Evolutionary conservation across 2,329 filamentous ascomycete genomes (phyloP).

Genomic region (Nigrospora sphaerica): DNA sequence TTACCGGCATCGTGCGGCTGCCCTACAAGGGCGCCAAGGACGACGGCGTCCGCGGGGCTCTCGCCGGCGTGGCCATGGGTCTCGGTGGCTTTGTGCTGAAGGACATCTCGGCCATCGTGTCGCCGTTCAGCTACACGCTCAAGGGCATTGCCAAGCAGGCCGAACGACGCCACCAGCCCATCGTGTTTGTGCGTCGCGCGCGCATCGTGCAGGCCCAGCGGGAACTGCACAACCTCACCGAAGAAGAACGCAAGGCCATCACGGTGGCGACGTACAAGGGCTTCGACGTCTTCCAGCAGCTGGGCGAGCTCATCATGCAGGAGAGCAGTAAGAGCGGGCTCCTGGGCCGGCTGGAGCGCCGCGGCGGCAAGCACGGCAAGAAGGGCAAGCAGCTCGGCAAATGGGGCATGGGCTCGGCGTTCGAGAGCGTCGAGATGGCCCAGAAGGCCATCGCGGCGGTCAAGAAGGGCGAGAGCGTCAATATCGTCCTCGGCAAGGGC

Average conservation of each 20-base stretch:
- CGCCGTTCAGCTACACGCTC: slow-evolving; percentile 54
- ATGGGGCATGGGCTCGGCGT: slow-evolving; percentile 34
- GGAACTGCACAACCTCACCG: slow-evolving; percentile 28
- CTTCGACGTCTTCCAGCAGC: slow-evolving; percentile 33
- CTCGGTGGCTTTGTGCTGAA: slow-evolving; percentile 59
- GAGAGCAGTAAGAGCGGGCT: slow-evolving; percentile 16
- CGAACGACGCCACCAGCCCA: slow-evolving; percentile 44
- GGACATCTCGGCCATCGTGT: slow-evolving; percentile 53
- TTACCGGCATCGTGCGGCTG: slow-evolving; percentile 54
- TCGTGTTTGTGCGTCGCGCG: slow-evolving; percentile 45
- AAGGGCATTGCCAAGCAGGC: slow-evolving; percentile 58
- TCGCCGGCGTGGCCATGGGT: slow-evolving; percentile 51
- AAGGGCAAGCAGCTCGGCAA: slow-evolving; percentile 26
- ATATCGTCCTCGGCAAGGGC: slow-evolving; percentile 16
- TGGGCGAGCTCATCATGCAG: slow-evolving; percentile 30
- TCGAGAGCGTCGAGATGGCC: slow-evolving; percentile 42
- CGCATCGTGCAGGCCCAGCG: slow-evolving; percentile 52
- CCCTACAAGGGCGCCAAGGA: slow-evolving; percentile 50
- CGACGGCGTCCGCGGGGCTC: slow-evolving; percentile 45
- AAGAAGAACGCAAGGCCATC: slow-evolving; percentile 20
- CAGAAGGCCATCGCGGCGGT: slow-evolving; percentile 37
- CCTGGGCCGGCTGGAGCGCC: slow-evolving; percentile 3
- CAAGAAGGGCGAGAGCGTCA: slow-evolving; percentile 33
- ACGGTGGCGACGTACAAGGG: slow-evolving; percentile 27
- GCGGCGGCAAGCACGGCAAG: slow-evolving; percentile 21